Evolutionary conservation across 2,329 filamentous ascomycete species (phyloP).

Genomic region (Ophiostoma australiae): DNA sequence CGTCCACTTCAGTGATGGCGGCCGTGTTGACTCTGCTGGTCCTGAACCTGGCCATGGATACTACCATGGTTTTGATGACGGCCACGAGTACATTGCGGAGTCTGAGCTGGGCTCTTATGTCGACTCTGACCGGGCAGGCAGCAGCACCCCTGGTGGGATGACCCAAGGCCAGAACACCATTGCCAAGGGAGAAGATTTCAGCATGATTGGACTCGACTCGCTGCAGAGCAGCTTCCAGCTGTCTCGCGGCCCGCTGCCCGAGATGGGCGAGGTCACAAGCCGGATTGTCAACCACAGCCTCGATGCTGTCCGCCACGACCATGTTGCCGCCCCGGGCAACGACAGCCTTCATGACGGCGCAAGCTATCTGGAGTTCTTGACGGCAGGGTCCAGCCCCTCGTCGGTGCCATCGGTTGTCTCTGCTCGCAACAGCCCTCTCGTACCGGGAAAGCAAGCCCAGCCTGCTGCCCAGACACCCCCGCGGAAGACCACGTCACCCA

Average conservation of each 20-base stretch:
- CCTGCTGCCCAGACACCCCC: neutral
- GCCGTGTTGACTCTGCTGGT: neutral
- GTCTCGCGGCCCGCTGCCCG: constrained; percentile 44
- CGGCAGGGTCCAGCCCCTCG: constrained; percentile 17
- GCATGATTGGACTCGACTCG: constrained; percentile 30
- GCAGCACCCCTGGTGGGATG: constrained; percentile 4
- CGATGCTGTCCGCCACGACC: constrained; percentile 44
- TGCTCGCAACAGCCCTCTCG: neutral
- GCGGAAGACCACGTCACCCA: constrained; percentile 18
- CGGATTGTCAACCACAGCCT: constrained; percentile 53
- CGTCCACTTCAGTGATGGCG: constrained; percentile 3
- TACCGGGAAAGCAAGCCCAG: neutral
- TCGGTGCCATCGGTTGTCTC: constrained; percentile 8
- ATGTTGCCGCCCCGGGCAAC: constrained; percentile 3
- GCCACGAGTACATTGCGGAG: constrained; percentile 9
- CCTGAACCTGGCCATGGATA: neutral
- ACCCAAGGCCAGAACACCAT: constrained; percentile 30
- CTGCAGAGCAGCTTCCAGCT: constrained; percentile 25
- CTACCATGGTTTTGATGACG: constrained; percentile 6
- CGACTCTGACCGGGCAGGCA: constrained; percentile 23
- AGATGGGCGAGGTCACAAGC: constrained; percentile 53
- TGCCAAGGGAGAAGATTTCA: constrained; percentile 32
- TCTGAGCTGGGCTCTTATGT: constrained; percentile 29
- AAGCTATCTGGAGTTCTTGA: constrained; percentile 24
- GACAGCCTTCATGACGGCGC: constrained; percentile 18